Evolutionary conservation across 2,329 filamentous ascomycete genomes (phyloP), one percentile per base, ranked within the genome.

Genomic region (Botrytis porri): DNA sequence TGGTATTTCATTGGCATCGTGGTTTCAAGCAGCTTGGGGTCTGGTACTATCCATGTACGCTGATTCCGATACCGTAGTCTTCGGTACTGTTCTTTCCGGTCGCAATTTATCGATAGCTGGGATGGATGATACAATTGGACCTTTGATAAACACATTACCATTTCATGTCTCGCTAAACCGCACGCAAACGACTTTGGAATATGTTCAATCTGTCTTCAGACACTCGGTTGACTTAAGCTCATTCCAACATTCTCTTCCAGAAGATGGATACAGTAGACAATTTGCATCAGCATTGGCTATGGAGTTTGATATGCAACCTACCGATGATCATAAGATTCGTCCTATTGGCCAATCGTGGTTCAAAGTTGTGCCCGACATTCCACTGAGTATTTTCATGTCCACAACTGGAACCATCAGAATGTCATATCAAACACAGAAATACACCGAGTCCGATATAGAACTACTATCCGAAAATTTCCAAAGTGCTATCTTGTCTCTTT

Each of bases 11-110:
- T 61, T 60, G 29, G 62, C 69, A 3, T 45, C 71, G 1, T 48
- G 79, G 22, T 80, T 80, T 45, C 76, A 81, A 63, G 81, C 81
- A 4, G 83, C 82, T 1, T 85, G 83, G 83, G 81, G 78, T 0
- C 48, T 84, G 3, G 70, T 77, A 9, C 69, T 84, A 2, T 76
- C 77, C 0, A 69, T 67, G 22, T 83, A 81, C 64, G 76, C 76
- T 9, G 79, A 80, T 63, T 80, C 80, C 0, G 76, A 81, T 45
- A 71, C 75, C 25, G 77, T 84, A 12, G 75, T 77, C 3, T 81
- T 83, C 73, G 83, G 83, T 2, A 73, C 76, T 12, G 80, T 82
- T 2, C 67, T 84, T 3, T 80, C 79, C 0, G 82, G 83, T 14
- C 80, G 83, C 10, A 80, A 76, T 43, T 71, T 83, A 6, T 80